These are phyloP conservation scores for Earliella scabrosa DNA, from an alignment of 1,284 basidiomycete species.

Conservation along the genomic window DNA sequence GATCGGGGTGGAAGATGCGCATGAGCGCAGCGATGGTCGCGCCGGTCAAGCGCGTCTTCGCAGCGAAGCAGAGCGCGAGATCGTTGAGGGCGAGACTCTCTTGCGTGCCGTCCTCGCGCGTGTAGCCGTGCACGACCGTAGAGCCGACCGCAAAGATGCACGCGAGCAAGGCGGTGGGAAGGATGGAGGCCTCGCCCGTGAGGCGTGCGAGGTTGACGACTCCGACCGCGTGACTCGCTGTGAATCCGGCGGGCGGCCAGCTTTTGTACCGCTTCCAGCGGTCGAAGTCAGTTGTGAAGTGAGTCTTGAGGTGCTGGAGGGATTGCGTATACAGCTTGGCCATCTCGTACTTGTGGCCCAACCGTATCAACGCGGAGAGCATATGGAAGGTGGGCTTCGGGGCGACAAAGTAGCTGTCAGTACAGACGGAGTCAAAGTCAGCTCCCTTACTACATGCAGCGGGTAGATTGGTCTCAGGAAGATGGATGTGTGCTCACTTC, in stretches of 20 bases:
- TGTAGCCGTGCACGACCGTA: too few species aligned
- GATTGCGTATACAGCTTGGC: too few species aligned
- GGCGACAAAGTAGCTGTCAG: not conserved
- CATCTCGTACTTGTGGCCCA: not conserved
- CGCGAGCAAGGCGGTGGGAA: constrained; percentile 1
- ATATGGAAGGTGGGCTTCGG: not conserved
- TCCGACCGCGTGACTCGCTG: not conserved
- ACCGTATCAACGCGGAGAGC: not conserved
- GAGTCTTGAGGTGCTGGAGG: not conserved
- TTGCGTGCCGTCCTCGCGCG: too few species aligned
- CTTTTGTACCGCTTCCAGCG: not conserved
- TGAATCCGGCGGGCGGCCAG: not conserved
- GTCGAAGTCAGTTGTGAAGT: constrained; percentile 1
- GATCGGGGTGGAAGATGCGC: too few species aligned
- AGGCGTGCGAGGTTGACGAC: constrained; percentile 7
- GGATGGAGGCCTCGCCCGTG: not conserved
- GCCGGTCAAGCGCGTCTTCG: too few species aligned
- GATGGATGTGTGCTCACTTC: not conserved
- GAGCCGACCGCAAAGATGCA: too few species aligned
- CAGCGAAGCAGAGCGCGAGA: too few species aligned
- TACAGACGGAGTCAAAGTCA: too few species aligned
- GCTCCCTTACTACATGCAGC: too few species aligned
- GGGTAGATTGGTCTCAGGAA: too few species aligned
- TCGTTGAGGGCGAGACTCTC: too few species aligned
- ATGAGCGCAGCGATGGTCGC: too few species aligned